Conservation (phyloP, 129 eudicot genomes). For the Silybum marianum region DNA sequence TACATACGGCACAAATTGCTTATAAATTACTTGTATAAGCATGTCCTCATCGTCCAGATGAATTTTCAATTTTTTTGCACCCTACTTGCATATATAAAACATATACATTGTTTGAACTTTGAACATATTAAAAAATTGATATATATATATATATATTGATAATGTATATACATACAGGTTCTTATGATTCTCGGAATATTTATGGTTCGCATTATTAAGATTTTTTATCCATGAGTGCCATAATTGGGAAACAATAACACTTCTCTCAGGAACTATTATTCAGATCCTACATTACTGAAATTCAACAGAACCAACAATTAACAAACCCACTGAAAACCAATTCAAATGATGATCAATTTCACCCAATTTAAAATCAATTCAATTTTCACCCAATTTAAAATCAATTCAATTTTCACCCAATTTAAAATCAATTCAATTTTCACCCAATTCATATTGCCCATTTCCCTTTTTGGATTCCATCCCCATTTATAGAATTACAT, state of each 20-base stretch:
- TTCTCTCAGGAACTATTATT: background rate
- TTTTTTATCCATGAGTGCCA: background rate
- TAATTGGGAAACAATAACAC: no score
- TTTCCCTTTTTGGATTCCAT: background rate
- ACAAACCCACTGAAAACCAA: background rate
- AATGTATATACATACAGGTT: background rate
- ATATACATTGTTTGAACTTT: background rate
- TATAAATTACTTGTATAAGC: no score
- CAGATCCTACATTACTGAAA: background rate
- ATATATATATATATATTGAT: no score
- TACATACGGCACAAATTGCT: no score
- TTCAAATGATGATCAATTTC: background rate
- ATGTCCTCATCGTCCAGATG: no score
- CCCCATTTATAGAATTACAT: background rate
- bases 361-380: background rate
- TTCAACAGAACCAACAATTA: background rate
- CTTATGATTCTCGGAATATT: background rate
- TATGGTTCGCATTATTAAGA: background rate
- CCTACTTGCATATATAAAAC: background rate
- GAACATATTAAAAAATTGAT: no score
- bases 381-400: background rate
- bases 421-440: background rate
- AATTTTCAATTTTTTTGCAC: no score
- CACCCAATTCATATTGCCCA: background rate
- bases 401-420: conserved; percentile 2